Evolutionary conservation across 768 basidiomycete genomes (phyloP).

Genomic region (Podaxis carcinomalis): DNA sequence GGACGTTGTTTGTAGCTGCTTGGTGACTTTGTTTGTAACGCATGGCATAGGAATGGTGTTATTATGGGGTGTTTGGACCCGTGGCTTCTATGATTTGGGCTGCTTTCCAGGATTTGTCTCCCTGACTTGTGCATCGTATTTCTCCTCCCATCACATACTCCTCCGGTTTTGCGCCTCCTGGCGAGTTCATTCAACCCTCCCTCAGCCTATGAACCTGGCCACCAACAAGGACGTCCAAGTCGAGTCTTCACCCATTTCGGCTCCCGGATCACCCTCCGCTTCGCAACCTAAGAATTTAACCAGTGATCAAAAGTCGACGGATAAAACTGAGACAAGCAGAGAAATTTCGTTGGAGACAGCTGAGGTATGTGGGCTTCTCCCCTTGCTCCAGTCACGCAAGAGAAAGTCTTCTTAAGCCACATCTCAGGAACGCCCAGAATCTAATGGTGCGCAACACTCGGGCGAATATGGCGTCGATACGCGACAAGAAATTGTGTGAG

Average conservation of each 20-base stretch:
- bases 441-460: neutral
- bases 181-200: slow-evolving; percentile 15
- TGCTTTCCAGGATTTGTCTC: slow-evolving; percentile 26
- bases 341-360: slow-evolving; percentile 23
- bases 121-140: slow-evolving; percentile 18
- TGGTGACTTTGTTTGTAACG: slow-evolving; percentile 29
- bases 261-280: slow-evolving; percentile 3
- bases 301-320: neutral
- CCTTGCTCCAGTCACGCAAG: neutral
- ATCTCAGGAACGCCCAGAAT: neutral
- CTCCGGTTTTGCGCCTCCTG: slow-evolving; percentile 25
- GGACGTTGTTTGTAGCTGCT: slow-evolving; percentile 12
- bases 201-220: slow-evolving; percentile 10
- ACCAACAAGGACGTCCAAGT: slow-evolving; percentile 11
- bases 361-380: neutral
- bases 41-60: slow-evolving; percentile 38
- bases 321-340: slow-evolving; percentile 21
- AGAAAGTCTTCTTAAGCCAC: neutral
- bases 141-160: slow-evolving; percentile 22
- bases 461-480: neutral
- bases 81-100: slow-evolving; percentile 32
- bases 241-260: slow-evolving; percentile 18
- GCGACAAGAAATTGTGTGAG: neutral
- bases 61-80: slow-evolving; percentile 29
- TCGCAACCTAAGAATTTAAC: neutral